Base-by-base conservation (phyloP, 257 asterid species). In the Salvia rosmarinus region DNA sequence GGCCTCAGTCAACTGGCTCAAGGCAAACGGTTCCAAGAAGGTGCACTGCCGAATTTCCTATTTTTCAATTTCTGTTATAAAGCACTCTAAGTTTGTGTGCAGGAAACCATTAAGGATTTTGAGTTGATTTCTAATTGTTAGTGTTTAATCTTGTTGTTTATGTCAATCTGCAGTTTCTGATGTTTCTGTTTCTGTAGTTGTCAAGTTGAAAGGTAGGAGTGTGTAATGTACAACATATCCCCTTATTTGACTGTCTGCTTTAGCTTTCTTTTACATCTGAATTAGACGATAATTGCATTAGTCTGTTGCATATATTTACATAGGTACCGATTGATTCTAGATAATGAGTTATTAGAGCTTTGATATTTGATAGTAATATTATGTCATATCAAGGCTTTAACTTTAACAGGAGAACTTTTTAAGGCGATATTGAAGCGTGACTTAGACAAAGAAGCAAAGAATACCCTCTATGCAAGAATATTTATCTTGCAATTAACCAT, bases 1-100 rank as follows among this genome's bases (percentile, higher is more conserved):
- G 78, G 98, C 96, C 70, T 95, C 99, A 5, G 95, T 89, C 68
- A 79, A 80, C 78, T 95, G 99, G 99, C 90, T 91, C 13, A 95
- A 89, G 80, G 87, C 86, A 35, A 95, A 91, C 79, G 99, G 98
- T 79, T 91, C 99, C 2, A 67, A 79, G 76, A 95, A 95, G 98
- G 99, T 94, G 9, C 9, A 34, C 16, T 21, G n/a, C 65, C 60
- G 59, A 44, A 65, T 58, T 57, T 4, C 63, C 2, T 4, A n/a
- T n/a, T 52, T 32, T 49, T 62, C 37, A n/a, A 37, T 44, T n/a
- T n/a, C 28, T 61, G 56, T 23, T 9, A 0, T 43, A 4, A 34
- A 17, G 21, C 46, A 49, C 11, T 28, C 25, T 59, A 51, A 0
- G 8, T 35, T 64, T 1, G 7, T 19, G 39, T 25, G 44, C 46